These are phyloP conservation scores for Chrysopogon serrulatus DNA, from an alignment of 176 grass and related monocot genomes.

Conservation along the genomic window DNA sequence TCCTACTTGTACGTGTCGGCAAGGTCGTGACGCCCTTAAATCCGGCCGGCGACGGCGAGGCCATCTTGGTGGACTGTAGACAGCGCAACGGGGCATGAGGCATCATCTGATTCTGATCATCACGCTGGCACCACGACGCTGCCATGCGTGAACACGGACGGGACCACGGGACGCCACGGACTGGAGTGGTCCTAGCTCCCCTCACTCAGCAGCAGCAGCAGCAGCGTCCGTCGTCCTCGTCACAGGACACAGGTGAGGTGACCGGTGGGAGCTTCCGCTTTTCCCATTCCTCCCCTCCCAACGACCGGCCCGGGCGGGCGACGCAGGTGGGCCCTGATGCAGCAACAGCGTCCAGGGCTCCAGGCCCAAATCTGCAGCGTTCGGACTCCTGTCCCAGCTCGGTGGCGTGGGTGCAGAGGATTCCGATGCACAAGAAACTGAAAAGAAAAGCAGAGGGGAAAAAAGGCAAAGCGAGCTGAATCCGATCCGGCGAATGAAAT, in stretches of 20 bases:
- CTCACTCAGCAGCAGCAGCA: too few relatives aligned
- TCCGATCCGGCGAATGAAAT: not conserved
- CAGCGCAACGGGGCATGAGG: too few relatives aligned
- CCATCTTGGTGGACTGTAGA: too few relatives aligned
- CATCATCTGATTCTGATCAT: too few relatives aligned
- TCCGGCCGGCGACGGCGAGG: not conserved
- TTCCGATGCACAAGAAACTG: conserved; percentile 15
- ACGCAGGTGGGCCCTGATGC: not conserved
- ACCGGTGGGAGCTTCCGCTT: not conserved
- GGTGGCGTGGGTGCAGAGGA: not conserved
- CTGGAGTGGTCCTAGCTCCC: too few relatives aligned
- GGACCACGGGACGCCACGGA: too few relatives aligned
- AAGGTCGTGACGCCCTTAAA: not conserved
- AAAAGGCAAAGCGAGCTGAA: not conserved
- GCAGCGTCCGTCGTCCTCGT: conserved; percentile 11
- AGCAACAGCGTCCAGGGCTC: not conserved
- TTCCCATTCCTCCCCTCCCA: not conserved
- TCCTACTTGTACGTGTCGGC: not conserved
- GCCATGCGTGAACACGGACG: not conserved
- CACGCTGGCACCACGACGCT: not conserved
- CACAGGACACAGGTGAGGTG: not conserved
- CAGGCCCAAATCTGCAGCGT: not conserved
- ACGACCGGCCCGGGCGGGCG: too few relatives aligned
- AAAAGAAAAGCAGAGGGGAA: not conserved
- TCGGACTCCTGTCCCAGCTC: too few relatives aligned